Conservation (phyloP, 2,329 filamentous ascomycete species). For the Nothophoma quercina region DNA sequence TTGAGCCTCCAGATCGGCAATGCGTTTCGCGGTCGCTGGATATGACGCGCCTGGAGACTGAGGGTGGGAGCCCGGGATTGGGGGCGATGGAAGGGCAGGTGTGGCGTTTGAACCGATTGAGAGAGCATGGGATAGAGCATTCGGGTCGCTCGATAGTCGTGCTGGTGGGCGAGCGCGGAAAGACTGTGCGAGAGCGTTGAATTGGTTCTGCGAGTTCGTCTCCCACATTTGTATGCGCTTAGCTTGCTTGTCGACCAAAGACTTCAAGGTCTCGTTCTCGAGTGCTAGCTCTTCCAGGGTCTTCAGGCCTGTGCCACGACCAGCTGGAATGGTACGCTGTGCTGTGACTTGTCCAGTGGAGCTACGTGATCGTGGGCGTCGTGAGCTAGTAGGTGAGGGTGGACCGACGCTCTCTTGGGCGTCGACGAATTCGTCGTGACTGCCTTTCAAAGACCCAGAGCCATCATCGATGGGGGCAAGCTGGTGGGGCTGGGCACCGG, state of each 20-base stretch:
- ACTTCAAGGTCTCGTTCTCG: constrained; percentile 86
- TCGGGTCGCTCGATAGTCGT: constrained; percentile 28
- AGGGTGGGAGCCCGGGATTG: constrained; percentile 6
- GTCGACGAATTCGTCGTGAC: constrained; percentile 83
- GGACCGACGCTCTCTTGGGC: constrained; percentile 71
- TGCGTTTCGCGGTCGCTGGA: constrained; percentile 25
- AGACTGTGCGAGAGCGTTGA: constrained; percentile 85
- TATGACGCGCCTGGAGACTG: constrained; percentile 13
- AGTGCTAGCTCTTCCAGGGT: constrained; percentile 86
- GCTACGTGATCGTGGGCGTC: constrained; percentile 38
- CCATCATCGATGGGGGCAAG: constrained; percentile 52
- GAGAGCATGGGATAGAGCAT: constrained; percentile 38
- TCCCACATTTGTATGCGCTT: constrained; percentile 93
- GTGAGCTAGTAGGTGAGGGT: constrained; percentile 54
- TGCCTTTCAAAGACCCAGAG: constrained; percentile 36
- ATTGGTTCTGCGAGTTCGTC: constrained; percentile 86
- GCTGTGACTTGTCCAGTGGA: constrained; percentile 27
- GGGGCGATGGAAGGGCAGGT: constrained; percentile 30
- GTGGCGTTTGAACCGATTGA: constrained; percentile 30
- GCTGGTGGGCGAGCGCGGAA: constrained; percentile 51
- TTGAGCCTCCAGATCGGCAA: constrained; percentile 38
- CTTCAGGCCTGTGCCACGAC: constrained; percentile 58
- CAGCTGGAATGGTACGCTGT: constrained; percentile 42
- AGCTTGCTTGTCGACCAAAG: constrained; percentile 84
- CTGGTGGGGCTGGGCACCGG: constrained; percentile 46